Conservation (phyloP, 257 asterid genomes). For the Striga asiatica region DNA sequence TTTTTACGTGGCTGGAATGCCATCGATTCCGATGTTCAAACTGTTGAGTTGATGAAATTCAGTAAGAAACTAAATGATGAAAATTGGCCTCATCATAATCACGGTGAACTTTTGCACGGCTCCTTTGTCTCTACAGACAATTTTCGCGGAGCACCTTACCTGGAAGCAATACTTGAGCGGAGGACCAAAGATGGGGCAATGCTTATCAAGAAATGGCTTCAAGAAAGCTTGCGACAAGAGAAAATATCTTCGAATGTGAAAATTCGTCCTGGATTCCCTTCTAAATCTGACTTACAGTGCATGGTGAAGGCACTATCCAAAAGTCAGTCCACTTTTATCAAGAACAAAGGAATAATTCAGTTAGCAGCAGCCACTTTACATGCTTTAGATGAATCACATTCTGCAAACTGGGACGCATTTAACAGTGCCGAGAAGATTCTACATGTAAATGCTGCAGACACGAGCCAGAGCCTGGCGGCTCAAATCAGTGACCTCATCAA, state of each 20-base stretch:
- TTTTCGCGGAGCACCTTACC: conserved; percentile 70
- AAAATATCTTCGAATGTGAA: conserved; percentile 40
- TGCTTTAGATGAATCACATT: conserved; percentile 52
- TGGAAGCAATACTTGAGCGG: conserved; percentile 78
- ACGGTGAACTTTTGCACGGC: conserved; percentile 47
- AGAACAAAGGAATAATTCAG: conserved; percentile 81
- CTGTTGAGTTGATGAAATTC: conserved; percentile 39
- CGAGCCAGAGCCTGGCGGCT: conserved; percentile 96
- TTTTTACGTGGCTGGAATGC: conserved; percentile 76
- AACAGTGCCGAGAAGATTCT: conserved; percentile 86
- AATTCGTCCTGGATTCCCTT: conserved; percentile 59
- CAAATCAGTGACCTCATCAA: conserved; percentile 90
- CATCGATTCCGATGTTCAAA: conserved; percentile 33
- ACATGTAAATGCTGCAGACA: conserved; percentile 82
- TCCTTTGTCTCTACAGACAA: conserved; percentile 74
- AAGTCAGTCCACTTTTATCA: conserved; percentile 45
- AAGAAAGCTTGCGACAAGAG: conserved; percentile 70
- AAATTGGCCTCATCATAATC: conserved; percentile 21
- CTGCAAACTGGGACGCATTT: conserved; percentile 86
- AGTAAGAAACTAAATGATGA: conserved; percentile 38
- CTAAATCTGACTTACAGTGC: conserved; percentile 55
- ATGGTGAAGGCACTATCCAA: conserved; percentile 60
- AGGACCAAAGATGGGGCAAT: conserved; percentile 71
- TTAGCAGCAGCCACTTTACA: conserved; percentile 65
- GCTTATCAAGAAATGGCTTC: conserved; percentile 93